Evolutionary conservation across 495 filamentous ascomycete species (phyloP).

Genomic region (Annulohypoxylon bovei): DNA sequence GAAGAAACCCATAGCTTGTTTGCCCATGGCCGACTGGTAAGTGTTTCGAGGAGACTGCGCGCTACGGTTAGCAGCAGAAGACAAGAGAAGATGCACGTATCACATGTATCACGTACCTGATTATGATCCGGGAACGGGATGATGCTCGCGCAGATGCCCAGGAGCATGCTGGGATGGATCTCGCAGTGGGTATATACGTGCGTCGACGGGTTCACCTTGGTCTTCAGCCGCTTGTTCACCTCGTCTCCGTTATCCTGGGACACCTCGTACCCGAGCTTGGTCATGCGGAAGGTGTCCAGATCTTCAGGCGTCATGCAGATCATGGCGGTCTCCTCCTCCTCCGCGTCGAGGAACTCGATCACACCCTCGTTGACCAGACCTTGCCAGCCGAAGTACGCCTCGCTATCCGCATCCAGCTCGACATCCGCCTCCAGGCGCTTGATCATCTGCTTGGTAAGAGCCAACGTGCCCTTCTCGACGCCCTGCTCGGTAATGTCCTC

Average conservation of each 20-base stretch:
- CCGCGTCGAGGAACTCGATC: slow-evolving; percentile 95
- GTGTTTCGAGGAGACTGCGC: slow-evolving; percentile 91
- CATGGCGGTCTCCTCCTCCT: slow-evolving; percentile 98
- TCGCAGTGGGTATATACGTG: slow-evolving; percentile 97
- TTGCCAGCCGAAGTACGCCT: slow-evolving; percentile 84
- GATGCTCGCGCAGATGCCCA: slow-evolving; percentile 97
- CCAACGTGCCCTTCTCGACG: slow-evolving; percentile 76
- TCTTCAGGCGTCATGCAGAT: slow-evolving; percentile 99
- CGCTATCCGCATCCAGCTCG: slow-evolving; percentile 63
- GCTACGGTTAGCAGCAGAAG: slow-evolving; percentile 7
- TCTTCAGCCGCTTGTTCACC: slow-evolving; percentile 82
- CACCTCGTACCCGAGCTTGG: slow-evolving; percentile 62
- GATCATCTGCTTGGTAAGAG: slow-evolving; percentile 85
- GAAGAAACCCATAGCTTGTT: slow-evolving; percentile 99
- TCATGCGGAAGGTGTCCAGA: slow-evolving; percentile 71
- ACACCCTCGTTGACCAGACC: slow-evolving; percentile 81
- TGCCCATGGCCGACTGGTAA: slow-evolving; percentile 99
- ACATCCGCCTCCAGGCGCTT: slow-evolving; percentile 68
- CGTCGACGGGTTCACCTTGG: slow-evolving; percentile 79
- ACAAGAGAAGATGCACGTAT: background rate
- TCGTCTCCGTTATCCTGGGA: slow-evolving; percentile 51
- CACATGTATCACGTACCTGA: slow-evolving; percentile 61
- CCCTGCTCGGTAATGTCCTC: slow-evolving; percentile 75
- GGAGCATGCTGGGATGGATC: slow-evolving; percentile 98
- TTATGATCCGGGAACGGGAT: slow-evolving; percentile 99